These are phyloP conservation scores for Aphanomyces invadans DNA, from an alignment of 352 stramenopile genomes.

Conservation along the genomic window DNA sequence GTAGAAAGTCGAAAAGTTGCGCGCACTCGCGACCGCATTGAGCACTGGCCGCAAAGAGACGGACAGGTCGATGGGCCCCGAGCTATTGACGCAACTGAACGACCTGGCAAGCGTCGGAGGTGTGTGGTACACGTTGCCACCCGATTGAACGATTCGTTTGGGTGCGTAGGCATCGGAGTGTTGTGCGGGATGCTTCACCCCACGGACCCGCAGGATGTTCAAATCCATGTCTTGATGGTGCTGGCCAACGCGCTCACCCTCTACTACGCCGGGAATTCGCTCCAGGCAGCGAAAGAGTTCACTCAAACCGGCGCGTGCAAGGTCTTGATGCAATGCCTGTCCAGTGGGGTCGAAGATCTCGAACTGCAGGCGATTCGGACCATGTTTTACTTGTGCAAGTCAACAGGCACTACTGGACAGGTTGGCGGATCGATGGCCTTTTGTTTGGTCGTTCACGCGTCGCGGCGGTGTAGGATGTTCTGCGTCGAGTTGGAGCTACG, in stretches of 20 bases:
- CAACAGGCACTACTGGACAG: background rate
- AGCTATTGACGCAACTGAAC: conserved; percentile 75
- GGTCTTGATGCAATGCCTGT: conserved; percentile 53
- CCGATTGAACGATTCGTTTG: background rate
- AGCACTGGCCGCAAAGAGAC: conserved; percentile 55
- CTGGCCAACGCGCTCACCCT: conserved; percentile 66
- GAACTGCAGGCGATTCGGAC: conserved; percentile 59
- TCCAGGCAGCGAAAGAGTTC: conserved; percentile 55
- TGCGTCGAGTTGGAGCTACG: conserved; percentile 52
- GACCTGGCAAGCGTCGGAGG: conserved; percentile 75
- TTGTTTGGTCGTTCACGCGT: background rate
- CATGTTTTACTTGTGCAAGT: conserved; percentile 69
- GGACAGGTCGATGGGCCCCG: conserved; percentile 49
- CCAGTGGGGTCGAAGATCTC: conserved; percentile 46
- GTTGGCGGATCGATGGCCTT: background rate
- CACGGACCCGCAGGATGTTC: conserved; percentile 43
- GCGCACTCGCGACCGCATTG: conserved; percentile 50
- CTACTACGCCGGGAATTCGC: conserved; percentile 63
- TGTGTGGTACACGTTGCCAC: background rate
- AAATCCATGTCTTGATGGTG: conserved; percentile 60
- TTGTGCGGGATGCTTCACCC: conserved; percentile 57
- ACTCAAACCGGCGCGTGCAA: conserved; percentile 47
- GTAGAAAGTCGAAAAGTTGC: conserved; percentile 61
- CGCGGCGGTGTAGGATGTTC: conserved; percentile 47
- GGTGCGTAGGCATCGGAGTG: conserved; percentile 31